phyloP scores from a whole-genome alignment of 2,329 filamentous ascomycete genomes.

The Fusarium foetens region DNA sequence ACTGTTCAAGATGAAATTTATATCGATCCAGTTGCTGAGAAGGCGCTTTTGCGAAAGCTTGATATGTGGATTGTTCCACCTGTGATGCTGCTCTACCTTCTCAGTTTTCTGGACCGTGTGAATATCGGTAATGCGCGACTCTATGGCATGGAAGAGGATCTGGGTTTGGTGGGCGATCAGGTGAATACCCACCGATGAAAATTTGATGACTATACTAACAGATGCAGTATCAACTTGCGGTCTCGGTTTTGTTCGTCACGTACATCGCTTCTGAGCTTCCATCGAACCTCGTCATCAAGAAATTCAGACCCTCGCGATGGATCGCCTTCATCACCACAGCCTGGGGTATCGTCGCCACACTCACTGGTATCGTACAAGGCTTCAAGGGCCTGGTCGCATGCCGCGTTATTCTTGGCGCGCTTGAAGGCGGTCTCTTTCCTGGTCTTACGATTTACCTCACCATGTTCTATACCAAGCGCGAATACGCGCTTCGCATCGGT shows the following conservation, averaged over 20 bases:
- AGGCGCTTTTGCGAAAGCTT: slow-evolving; percentile 65
- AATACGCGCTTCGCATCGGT: slow-evolving; percentile 40
- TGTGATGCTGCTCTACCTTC: slow-evolving; percentile 68
- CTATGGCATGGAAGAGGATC: slow-evolving; percentile 70
- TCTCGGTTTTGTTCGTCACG: slow-evolving; percentile 49
- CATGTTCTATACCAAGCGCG: slow-evolving; percentile 44
- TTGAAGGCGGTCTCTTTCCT: slow-evolving; percentile 60
- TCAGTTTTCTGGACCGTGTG: slow-evolving; percentile 47
- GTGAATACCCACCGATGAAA: neutral
- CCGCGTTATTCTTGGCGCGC: slow-evolving; percentile 57
- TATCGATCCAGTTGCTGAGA: slow-evolving; percentile 47
- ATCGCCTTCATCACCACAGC: slow-evolving; percentile 37
- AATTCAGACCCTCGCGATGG: slow-evolving; percentile 50
- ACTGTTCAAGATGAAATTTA: slow-evolving; percentile 33
- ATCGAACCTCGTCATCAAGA: slow-evolving; percentile 55
- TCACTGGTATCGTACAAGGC: slow-evolving; percentile 56
- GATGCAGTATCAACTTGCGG: slow-evolving; percentile 61
- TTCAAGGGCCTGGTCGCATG: slow-evolving; percentile 50
- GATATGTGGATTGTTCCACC: slow-evolving; percentile 71
- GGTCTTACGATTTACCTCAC: slow-evolving; percentile 47
- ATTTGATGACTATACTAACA: rapidly evolving
- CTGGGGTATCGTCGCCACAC: slow-evolving; percentile 60
- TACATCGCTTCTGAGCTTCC: slow-evolving; percentile 55
- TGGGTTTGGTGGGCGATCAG: slow-evolving; percentile 62
- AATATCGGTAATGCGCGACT: slow-evolving; percentile 69